Percentiles rank a stretch among this genome's conserved stretches.
These are phyloP conservation scores for Taxillus chinensis DNA, from an alignment of 164 flowering plant species.

Conservation along the genomic window DNA sequence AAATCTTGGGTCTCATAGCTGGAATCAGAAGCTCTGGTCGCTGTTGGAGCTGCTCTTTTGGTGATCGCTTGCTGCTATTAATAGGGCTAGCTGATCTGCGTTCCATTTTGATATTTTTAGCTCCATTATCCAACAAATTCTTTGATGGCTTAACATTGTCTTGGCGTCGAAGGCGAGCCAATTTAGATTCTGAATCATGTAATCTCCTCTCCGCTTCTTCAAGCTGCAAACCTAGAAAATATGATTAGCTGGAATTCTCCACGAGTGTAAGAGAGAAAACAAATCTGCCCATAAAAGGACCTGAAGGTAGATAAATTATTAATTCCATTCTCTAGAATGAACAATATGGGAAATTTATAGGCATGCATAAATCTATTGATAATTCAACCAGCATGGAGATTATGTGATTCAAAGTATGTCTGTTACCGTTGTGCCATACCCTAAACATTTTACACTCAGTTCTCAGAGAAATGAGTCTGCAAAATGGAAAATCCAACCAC, in stretches of 20 bases:
- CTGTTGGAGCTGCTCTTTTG: constrained; percentile 21
- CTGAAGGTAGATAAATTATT: background rate
- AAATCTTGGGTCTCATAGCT: constrained; percentile 30
- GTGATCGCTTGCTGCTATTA: constrained; percentile 14
- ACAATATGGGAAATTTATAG: too few relatives aligned
- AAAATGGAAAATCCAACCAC: too few relatives aligned
- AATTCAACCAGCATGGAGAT: too few relatives aligned
- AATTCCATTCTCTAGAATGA: background rate
- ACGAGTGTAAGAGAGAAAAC: background rate
- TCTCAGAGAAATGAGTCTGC: too few relatives aligned
- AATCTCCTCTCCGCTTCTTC: constrained; percentile 57
- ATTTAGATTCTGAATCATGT: constrained; percentile 41
- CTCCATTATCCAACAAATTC: constrained; percentile 15
- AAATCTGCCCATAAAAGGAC: background rate
- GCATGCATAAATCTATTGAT: too few relatives aligned
- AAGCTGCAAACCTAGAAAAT: constrained; percentile 47
- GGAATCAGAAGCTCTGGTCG: constrained; percentile 60
- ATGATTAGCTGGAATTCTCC: constrained; percentile 6
- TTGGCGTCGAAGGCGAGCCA: constrained; percentile 47
- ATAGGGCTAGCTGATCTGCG: constrained; percentile 22
- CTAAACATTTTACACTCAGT: too few relatives aligned
- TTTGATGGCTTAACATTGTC: constrained; percentile 18
- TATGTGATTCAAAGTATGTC: too few relatives aligned
- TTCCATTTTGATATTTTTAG: constrained; percentile 23
- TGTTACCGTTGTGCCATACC: too few relatives aligned